Evolutionary conservation across 2,329 filamentous ascomycete species (phyloP), one percentile per base, ranked within the genome.

Genomic region (Xylariaceae sp.): DNA sequence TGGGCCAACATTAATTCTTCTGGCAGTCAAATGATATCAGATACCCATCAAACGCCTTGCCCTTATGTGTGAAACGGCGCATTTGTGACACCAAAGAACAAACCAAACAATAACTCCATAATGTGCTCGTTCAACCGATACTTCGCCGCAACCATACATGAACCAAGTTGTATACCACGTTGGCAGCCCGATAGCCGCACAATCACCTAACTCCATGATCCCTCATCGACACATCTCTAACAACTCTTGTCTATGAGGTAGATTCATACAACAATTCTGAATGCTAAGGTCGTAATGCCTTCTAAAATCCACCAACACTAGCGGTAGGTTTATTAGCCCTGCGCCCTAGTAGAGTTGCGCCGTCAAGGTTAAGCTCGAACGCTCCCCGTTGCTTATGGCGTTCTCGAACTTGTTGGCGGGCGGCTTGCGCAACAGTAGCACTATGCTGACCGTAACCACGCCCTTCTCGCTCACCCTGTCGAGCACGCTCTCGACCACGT

Each of bases 291-390:
- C 16, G 16, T 15, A 13, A 23, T 27, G 18, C 26, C 27, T 41
- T 47, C 57, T 66, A 66, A 55, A 64, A 67, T 32, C 69, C 65
- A 23, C 68, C 75, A 39, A 75, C 75, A 26, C 70, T 75, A 54
- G 78, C 75, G 20, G 78, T 71, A 37, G 81, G 72, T 64, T 85
- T 84, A 63, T 81, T 77, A 18, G 77, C 78, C 54, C 84, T 75
- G 64, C 92, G 84, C 26, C 92, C 92, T 4, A 99, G 77, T 45
- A 99, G 74, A 1, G 92, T 97, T 1, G 94, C 90, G 50, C 94
- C 94, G 61, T 96, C 91, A 30, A 99, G 77, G 67, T 86, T 97
- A 40, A 99, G 81, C 73, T 99, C 94, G 63, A 99, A 99, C 0
- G 89, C 86, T 26, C 91, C 92, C 72, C 87, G 89, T 63, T 89